Base-by-base conservation (phyloP, 2,329 filamentous ascomycete species). In the Xylariaceae sp. region DNA sequence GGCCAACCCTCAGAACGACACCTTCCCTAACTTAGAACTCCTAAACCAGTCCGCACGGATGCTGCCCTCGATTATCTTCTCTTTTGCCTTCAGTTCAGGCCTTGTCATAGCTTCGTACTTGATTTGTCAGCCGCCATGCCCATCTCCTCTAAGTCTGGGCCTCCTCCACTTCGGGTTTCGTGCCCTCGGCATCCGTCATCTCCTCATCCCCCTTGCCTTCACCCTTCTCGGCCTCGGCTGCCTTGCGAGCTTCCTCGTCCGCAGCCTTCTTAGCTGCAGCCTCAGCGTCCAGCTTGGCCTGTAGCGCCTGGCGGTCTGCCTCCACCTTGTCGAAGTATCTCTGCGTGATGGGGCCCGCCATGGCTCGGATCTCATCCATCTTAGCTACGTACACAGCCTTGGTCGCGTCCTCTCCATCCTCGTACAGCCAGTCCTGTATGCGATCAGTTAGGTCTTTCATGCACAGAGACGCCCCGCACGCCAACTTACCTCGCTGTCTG, bases 321-420 rank as follows among this genome's bases (percentile, higher is more conserved):
- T 97, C 90, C 59, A 91, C 77, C 79, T 96, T 96, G 72, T 99
- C 94, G 71, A 93, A 92, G 81, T 96, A 90, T 62, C 93, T 89
- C 78, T 96, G 91, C 60, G 91, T 84, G 67, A 99, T 90, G 53
- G 94, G 93, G 14, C 92, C 94, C 43, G 91, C 89, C 66, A 96
- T 82, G 61, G 89, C 84, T 63, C 90, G 89, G 71, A 99, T 91
- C 73, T 99, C 94, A 58, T 97, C 94, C 73, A 94, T 87, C 84
- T 97, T 99, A 75, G 90, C 83, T 56, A 95, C 77, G 75, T 99
- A 99, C 66, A 94, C 83, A 49, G 89, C 91, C 81, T 97, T 97
- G 66, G 88, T 88, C 61, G 91, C 84, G 71, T 99, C 94, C 59
- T 97, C 92, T 55, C 94, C 94, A 50, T 97, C 94, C 49, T 97